Evolutionary conservation across 371 early-diverging fungal genomes (phyloP).

Genomic region (Haplosporangium sp.): DNA sequence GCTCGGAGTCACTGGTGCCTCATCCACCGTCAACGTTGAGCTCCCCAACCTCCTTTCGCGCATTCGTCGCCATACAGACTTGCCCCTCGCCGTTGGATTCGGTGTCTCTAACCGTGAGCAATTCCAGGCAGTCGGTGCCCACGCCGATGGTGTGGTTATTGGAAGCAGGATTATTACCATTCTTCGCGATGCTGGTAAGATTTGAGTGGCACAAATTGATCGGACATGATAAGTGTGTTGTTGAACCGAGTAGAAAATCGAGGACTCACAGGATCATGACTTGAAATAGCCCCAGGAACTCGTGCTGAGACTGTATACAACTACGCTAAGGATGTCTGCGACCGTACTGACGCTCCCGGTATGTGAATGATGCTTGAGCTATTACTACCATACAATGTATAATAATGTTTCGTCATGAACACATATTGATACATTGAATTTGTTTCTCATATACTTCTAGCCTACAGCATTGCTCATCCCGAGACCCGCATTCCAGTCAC

Average conservation of each 20-base stretch:
- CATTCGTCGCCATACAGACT: constrained; percentile 79
- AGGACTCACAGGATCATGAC: background rate
- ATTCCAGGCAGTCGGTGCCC: constrained; percentile 83
- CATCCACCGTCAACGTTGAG: constrained; percentile 69
- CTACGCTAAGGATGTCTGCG: constrained; percentile 73
- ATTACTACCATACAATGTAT: too few species aligned
- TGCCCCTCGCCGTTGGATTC: constrained; percentile 96
- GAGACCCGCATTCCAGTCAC: constrained; percentile 36
- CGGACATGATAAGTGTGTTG: too few species aligned
- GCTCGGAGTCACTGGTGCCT: constrained; percentile 93
- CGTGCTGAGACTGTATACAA: constrained; percentile 66
- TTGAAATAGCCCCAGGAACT: constrained; percentile 42
- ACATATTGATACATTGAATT: too few species aligned
- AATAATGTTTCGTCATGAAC: too few species aligned
- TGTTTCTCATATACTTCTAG: constrained; percentile 3
- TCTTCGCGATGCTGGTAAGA: constrained; percentile 70
- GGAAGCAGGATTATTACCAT: constrained; percentile 91
- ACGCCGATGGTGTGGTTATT: constrained; percentile 95
- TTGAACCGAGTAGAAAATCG: too few species aligned
- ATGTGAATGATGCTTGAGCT: background rate
- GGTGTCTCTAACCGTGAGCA: constrained; percentile 93
- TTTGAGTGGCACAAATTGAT: background rate
- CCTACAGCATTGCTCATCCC: constrained; percentile 25
- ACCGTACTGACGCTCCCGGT: constrained; percentile 60
- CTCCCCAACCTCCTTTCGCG: constrained; percentile 79